Base-by-base conservation (phyloP, 2,329 filamentous ascomycete genomes). In the Aspergillus sp. region DNA sequence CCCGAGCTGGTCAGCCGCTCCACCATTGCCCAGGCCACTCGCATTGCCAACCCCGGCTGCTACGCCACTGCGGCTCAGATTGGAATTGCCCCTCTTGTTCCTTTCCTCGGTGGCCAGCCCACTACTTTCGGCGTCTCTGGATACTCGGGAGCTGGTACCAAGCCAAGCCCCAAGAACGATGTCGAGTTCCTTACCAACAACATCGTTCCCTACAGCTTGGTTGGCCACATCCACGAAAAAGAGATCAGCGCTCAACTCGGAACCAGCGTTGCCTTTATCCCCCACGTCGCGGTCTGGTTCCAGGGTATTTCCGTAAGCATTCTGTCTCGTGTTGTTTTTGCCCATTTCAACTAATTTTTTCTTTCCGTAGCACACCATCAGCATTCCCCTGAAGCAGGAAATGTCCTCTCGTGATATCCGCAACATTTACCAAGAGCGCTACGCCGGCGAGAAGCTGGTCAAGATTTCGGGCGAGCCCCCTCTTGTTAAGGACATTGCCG, bases 271-370 rank as follows among this genome's bases (percentile, higher is more conserved):
- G 90, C 88, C 6, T 99, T 99, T 74, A 90, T 95, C 59, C 95
- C 95, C 6, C 95, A 98, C 75, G 93, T 96, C 24, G 91, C 92
- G n/a, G 87, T 90, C 14, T 98, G 92, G 94, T 98, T 98, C 85
- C 90, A 96, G 73, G 94, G 94, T 64, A 98, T 98, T 68, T 88
- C 91, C 73, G 81, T 83, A 78, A 75, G 74, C 71, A 6, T 16
- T 26, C 20, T 16, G 7, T 29, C 26, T 32, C 29, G 6, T 11
- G 18, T 9, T 52, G 16, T 16, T 20, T 51, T 18, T 32, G 26
- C 9, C 24, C 47, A 2, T 6, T 9, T 54, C 2, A 42, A 42
- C 36, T 42, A 42, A 42, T 42, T 14, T 7, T 58, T 56, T 49
- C 16, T 58, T 56, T 49, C 16, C 58, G n/a, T 51, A 84, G 80